A percentile compares a stretch with the other conserved stretches of the same genome.
These are phyloP conservation scores for Oenanthe javanica DNA, from an alignment of 140 eudicot species.

Conservation along the genomic window DNA sequence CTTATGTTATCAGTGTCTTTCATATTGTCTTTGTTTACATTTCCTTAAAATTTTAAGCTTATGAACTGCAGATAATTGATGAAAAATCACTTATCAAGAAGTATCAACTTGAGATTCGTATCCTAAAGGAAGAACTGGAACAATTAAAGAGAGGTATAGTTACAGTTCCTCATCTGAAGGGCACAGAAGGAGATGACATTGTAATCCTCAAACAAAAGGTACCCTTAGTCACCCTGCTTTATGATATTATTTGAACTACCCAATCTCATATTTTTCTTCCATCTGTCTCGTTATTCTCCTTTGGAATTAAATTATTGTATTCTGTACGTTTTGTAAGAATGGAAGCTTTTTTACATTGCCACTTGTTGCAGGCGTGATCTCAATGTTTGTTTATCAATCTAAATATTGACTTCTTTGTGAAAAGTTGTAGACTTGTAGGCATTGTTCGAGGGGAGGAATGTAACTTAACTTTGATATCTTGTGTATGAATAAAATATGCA, in stretches of 20 bases:
- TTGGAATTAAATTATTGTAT: neutral
- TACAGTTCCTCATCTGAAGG: constrained; percentile 60
- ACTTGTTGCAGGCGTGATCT: neutral
- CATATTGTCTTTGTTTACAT: neutral
- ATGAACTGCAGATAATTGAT: constrained; percentile 79
- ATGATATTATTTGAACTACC: neutral
- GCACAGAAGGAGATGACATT: constrained; percentile 64
- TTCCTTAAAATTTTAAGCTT: constrained; percentile 9
- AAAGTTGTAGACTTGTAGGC: neutral
- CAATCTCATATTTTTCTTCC: neutral
- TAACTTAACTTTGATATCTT: neutral
- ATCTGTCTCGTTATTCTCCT: neutral
- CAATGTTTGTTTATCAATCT: neutral
- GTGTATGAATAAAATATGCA: neutral
- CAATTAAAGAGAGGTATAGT: constrained; percentile 80
- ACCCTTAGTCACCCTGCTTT: neutral
- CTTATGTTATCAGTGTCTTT: neutral
- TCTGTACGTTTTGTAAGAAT: neutral
- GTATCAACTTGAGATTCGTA: constrained; percentile 88
- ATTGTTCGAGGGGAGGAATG: neutral
- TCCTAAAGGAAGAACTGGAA: constrained; percentile 81
- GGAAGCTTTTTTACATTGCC: neutral
- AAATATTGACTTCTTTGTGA: neutral
- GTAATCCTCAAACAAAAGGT: constrained; percentile 88
- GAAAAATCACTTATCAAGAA: constrained; percentile 96